phyloP scores from a whole-genome alignment of 2,329 filamentous ascomycete species.

The Talaromyces albobiverticillius region DNA sequence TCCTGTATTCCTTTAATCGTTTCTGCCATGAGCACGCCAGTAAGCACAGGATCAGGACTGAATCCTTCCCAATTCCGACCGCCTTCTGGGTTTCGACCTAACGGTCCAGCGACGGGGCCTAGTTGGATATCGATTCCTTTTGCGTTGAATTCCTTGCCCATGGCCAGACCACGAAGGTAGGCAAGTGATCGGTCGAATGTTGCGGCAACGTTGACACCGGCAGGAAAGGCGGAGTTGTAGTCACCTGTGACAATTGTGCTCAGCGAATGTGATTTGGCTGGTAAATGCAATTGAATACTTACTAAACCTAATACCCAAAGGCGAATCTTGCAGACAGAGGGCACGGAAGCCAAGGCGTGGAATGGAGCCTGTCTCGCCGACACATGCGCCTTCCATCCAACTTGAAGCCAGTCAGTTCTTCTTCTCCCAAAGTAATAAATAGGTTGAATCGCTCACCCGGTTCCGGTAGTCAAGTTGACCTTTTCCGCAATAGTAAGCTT shows the following conservation, averaged over 20 bases:
- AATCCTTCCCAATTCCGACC: conserved; percentile 68
- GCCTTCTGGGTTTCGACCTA: conserved; percentile 65
- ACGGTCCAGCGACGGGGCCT: conserved; percentile 72
- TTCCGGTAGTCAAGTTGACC: conserved; percentile 90
- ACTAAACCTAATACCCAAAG: conserved; percentile 71
- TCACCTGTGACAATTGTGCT: conserved; percentile 51
- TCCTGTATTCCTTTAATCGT: conserved; percentile 78
- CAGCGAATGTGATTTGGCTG: neutral
- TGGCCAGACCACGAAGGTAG: conserved; percentile 64
- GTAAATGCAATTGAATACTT: conserved; percentile 19
- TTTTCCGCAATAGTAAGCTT: conserved; percentile 83
- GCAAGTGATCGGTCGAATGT: conserved; percentile 75
- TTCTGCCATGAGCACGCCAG: conserved; percentile 68
- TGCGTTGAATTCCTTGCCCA: conserved; percentile 70
- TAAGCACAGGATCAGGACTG: conserved; percentile 71
- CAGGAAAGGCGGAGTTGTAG: conserved; percentile 77
- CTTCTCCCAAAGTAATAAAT: conserved; percentile 23
- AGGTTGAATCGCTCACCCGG: conserved; percentile 59
- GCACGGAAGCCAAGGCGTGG: conserved; percentile 59
- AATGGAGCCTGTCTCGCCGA: conserved; percentile 63
- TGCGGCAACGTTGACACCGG: conserved; percentile 74
- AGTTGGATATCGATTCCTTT: conserved; percentile 75
- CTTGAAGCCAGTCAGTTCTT: conserved; percentile 35
- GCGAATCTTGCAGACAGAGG: conserved; percentile 84
- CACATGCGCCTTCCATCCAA: conserved; percentile 69